Evolutionary conservation across 1,284 basidiomycete species (phyloP).

Genomic region (Tausonia pullulans): DNA sequence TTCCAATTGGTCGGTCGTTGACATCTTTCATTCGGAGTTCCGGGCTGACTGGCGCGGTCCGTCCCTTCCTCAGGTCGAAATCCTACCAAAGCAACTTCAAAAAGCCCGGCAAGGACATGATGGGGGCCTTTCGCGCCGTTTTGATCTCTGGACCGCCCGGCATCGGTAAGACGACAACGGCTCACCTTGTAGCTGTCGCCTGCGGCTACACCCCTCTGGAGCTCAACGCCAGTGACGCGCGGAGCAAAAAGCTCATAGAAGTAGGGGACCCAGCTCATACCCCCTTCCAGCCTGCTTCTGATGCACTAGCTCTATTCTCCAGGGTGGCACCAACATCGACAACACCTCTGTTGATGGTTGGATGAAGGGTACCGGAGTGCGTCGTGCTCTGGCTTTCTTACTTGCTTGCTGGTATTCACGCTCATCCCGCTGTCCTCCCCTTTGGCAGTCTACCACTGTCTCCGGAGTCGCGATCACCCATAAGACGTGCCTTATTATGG

Average conservation of each 20-base stretch:
- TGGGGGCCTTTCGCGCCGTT: slow-evolving; percentile 76
- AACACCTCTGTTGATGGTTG: slow-evolving; percentile 83
- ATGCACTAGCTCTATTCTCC: slow-evolving; percentile 7
- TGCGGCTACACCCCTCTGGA: slow-evolving; percentile 88
- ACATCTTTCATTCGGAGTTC: neutral
- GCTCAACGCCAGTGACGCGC: slow-evolving; percentile 86
- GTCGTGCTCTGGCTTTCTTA: neutral
- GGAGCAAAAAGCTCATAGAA: slow-evolving; percentile 95
- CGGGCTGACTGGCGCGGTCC: neutral
- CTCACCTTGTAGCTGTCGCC: slow-evolving; percentile 78
- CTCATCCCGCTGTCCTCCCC: slow-evolving; percentile 25
- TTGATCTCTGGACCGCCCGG: slow-evolving; percentile 89
- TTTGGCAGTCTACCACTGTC: slow-evolving; percentile 48
- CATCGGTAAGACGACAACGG: slow-evolving; percentile 95
- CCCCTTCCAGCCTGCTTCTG: neutral
- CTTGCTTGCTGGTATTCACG: slow-evolving; percentile 45
- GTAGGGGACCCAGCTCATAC: slow-evolving; percentile 32
- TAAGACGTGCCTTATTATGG: slow-evolving; percentile 88
- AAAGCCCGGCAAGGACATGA: slow-evolving; percentile 84
- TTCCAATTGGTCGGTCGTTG: slow-evolving; percentile 58
- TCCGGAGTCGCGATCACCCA: slow-evolving; percentile 62
- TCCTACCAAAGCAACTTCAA: slow-evolving; percentile 62
- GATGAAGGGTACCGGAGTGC: slow-evolving; percentile 19
- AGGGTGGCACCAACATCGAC: slow-evolving; percentile 76
- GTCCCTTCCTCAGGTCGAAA: neutral